Evolutionary conservation across 441 rosid species (phyloP), one percentile per base, ranked within the genome.

Genomic region (Gossypium aridum): DNA sequence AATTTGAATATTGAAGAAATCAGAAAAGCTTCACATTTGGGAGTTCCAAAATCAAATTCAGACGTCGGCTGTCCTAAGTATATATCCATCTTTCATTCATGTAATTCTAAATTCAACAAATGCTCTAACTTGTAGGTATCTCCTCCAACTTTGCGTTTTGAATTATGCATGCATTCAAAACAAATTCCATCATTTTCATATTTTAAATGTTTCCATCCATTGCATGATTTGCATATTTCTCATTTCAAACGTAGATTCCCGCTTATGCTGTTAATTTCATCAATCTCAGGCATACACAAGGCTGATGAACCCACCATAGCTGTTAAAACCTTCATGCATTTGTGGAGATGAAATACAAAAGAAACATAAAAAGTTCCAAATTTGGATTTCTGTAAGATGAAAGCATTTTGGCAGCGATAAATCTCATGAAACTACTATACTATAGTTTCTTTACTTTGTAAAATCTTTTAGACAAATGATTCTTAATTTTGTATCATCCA

Each of bases 261-360:
- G 37, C 13, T 7, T 13, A 49, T 68, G 72, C 72, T 14, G 72
- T 49, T 19, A 66, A 47, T 14, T n/a, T 54, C 51, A 9, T 8
- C 61, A 54, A 10, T 17, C 16, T 57, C 6, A 22, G n/a, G 6
- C 63, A 57, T 0, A 55, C 26, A 79, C 60, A 74, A 54, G 53
- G 76, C 77, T 54, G 61, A 73, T 7, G 34, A 45, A 43, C 23
- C 82, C 80, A 63, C 77, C 56, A 60, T 51, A 34, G 73, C 56
- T 25, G 45, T 56, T 64, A 4, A 64, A 59, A 47, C 79, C 64
- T 39, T 62, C 81, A 79, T 81, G 81, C 71, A 51, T 23, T 64
- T 53, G 19, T 26, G 10, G 9, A 54, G 56, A 22, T 14, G 13
- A 73, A 4, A 54, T n/a, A 51, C 8, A 20, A 64, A 51, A 71